Base-by-base conservation (phyloP, 805 yeast genomes). In the Candida quercuum region DNA sequence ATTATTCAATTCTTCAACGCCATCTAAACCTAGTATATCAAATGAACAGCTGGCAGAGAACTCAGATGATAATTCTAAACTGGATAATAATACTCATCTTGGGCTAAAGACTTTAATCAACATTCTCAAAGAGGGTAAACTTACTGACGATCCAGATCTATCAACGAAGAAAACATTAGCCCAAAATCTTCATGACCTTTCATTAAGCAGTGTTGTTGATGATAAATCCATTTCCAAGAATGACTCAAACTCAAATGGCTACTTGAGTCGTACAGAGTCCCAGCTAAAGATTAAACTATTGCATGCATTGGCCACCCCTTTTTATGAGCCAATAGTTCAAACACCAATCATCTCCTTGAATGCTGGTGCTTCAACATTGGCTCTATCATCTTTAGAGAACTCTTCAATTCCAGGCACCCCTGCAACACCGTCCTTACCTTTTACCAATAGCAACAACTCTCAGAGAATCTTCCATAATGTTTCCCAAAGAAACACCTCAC, bases 241-340 rank as follows among this genome's bases (percentile, higher is more conserved):
- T n/a, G n/a, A n/a, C n/a, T n/a, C n/a, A n/a, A n/a, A n/a, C n/a
- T n/a, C n/a, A n/a, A n/a, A n/a, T n/a, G n/a, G n/a, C n/a, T n/a
- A n/a, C n/a, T n/a, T n/a, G n/a, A n/a, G n/a, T n/a, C n/a, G n/a
- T n/a, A n/a, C 52, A 5, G 57, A 52, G 22, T 45, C 49, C 2
- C 43, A 54, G 15, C 24, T 54, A 9, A 51, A 69, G 41, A 64
- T 67, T 3, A 71, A 68, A 46, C 56, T 80, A 5, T 52, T 80
- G 12, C 73, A 76, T 53, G 85, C 86, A 1, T 64, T 81, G 39
- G 81, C 88, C 2, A 76, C 82, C 2, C 86, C 86, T 6, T 77
- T 81, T 60, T 47, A 59, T 28, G 59, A 56, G 24, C 43, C 61
- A 3, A 41, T 60, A 9, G 44, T 40, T 1, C 50, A 47, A 28